Conservation (phyloP, 257 asterid species). For the Misopates orontium region DNA sequence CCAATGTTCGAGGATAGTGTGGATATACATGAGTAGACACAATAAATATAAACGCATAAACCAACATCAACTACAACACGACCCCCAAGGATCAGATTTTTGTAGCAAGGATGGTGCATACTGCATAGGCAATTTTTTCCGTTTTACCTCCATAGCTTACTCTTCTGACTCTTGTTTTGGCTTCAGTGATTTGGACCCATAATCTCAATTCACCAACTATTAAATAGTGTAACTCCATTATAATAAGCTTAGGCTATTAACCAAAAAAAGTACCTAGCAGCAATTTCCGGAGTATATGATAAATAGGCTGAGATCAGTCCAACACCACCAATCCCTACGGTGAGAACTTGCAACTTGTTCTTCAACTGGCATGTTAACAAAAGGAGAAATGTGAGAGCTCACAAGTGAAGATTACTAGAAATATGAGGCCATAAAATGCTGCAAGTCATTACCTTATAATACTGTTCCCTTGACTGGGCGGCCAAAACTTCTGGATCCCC, state of each 20-base stretch:
- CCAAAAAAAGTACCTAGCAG: constrained; percentile 54
- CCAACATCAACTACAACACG: too few species aligned
- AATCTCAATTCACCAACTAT: too few species aligned
- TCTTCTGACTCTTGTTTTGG: too few species aligned
- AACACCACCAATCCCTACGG: constrained; percentile 76
- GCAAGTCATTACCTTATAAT: constrained; percentile 54
- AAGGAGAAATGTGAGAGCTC: constrained; percentile 15
- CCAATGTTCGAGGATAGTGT: background rate
- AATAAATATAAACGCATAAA: too few species aligned
- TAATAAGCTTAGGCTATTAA: background rate
- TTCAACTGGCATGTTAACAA: constrained; percentile 58
- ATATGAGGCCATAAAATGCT: background rate
- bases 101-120: too few species aligned
- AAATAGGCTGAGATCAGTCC: constrained; percentile 77
- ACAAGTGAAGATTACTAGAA: background rate
- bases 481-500: constrained; percentile 86
- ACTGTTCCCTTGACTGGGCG: constrained; percentile 82
- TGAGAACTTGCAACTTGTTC: constrained; percentile 68
- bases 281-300: constrained; percentile 81
- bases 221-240: too few species aligned
- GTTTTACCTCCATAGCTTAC: too few species aligned
- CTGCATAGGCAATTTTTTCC: too few species aligned
- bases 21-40: too few species aligned
- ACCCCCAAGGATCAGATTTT: too few species aligned
- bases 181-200: too few species aligned